Evolutionary conservation across 2,329 filamentous ascomycete genomes (phyloP).

Genomic region (Colletotrichum sp.): DNA sequence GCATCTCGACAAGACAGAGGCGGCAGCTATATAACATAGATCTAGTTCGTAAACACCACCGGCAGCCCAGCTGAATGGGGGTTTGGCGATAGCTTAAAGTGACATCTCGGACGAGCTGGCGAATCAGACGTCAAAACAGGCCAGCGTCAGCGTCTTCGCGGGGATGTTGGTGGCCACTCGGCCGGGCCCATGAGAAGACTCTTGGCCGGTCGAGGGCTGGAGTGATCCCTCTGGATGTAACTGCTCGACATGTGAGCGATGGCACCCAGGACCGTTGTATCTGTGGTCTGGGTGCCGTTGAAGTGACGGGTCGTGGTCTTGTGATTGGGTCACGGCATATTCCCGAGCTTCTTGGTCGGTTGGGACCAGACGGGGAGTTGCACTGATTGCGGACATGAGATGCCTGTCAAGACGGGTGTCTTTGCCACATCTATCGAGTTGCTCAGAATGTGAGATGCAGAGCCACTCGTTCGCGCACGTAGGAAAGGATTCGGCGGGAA

Average conservation of each 20-base stretch:
- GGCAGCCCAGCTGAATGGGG: neutral
- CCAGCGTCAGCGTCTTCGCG: neutral
- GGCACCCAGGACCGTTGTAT: neutral
- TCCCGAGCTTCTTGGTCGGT: neutral
- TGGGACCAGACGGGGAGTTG: neutral
- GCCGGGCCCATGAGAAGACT: neutral
- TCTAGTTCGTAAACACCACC: neutral
- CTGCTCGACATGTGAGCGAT: slow-evolving; percentile 12
- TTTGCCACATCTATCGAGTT: neutral
- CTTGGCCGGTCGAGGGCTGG: neutral
- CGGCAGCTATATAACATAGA: neutral
- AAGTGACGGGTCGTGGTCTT: neutral
- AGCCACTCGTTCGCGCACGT: neutral
- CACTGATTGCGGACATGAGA: neutral
- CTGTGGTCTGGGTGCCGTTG: neutral
- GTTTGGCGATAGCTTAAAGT: neutral
- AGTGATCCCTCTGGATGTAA: neutral
- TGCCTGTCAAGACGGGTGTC: neutral
- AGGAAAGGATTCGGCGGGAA: neutral
- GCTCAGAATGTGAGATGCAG: neutral
- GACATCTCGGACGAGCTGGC: slow-evolving; percentile 5
- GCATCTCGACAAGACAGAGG: neutral
- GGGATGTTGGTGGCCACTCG: neutral
- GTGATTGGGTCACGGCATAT: neutral
- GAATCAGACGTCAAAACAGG: neutral